These are phyloP conservation scores for Nectriaceae sp. DNA, from an alignment of 2,329 filamentous ascomycete species.

Conservation along the genomic window DNA sequence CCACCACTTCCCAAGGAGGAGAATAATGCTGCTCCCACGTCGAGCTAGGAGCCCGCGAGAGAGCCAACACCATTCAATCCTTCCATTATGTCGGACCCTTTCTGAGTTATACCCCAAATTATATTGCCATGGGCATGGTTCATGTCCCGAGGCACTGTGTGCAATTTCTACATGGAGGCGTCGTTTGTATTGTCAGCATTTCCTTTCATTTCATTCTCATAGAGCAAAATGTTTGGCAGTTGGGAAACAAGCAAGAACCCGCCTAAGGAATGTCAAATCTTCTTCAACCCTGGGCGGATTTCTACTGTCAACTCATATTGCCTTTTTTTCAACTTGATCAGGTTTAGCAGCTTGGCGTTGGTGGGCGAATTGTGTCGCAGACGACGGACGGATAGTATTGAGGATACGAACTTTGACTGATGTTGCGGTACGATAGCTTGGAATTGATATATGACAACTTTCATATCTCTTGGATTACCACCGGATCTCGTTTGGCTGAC, in stretches of 20 bases:
- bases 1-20: slow-evolving; percentile 43
- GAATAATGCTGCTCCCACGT: slow-evolving; percentile 23
- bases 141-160: too few species aligned
- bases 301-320: slow-evolving; percentile 2
- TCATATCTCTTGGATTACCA: too few species aligned
- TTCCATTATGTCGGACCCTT: slow-evolving; percentile 5
- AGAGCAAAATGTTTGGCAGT: too few species aligned
- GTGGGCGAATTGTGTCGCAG: slow-evolving; percentile 23
- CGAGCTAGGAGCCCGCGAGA: slow-evolving; percentile 29
- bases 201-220: too few species aligned
- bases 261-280: too few species aligned
- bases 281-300: too few species aligned
- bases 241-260: too few species aligned
- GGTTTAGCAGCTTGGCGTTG: slow-evolving; percentile 31
- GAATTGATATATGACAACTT: too few species aligned
- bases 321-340: slow-evolving; percentile 16
- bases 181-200: not conserved
- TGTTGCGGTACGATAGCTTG: slow-evolving; percentile 20
- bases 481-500: too few species aligned
- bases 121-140: slow-evolving; percentile 8
- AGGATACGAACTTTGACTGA: slow-evolving; percentile 13
- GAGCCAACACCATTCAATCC: slow-evolving; percentile 16
- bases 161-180: too few species aligned
- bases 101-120: slow-evolving; percentile 26
- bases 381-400: slow-evolving; percentile 6